Percentiles rank a stretch among this genome's conserved stretches.
Conservation (phyloP, 2,329 filamentous ascomycete genomes). For the Aureobasidium sp. region DNA sequence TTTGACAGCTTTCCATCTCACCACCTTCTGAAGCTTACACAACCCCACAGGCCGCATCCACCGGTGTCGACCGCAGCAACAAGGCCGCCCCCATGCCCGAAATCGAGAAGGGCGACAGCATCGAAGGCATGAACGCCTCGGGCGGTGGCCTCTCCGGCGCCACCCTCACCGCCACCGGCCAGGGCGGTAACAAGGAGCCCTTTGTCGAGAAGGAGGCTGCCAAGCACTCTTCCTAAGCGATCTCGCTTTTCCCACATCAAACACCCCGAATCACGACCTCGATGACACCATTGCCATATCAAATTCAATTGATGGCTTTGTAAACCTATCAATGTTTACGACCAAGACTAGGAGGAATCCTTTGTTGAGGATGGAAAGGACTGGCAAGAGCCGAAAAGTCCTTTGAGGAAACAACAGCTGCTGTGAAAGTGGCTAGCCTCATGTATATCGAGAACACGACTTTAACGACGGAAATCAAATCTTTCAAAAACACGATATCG, state of each 20-base stretch:
- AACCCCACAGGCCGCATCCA: conserved; percentile 16
- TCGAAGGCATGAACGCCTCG: conserved; percentile 31
- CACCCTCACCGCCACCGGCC: conserved; percentile 60
- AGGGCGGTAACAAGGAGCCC: conserved; percentile 77
- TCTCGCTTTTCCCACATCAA: not conserved
- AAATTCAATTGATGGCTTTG: not conserved
- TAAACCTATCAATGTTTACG: not conserved
- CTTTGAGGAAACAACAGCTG: not conserved
- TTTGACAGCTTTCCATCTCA: not conserved
- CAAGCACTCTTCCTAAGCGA: conserved; percentile 32
- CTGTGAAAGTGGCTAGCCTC: not conserved
- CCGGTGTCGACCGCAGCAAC: conserved; percentile 31
- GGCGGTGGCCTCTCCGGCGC: conserved; percentile 45
- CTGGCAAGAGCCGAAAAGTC: not conserved
- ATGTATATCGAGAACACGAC: conserved; percentile 4
- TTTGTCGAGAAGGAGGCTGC: conserved; percentile 75
- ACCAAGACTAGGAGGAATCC: not conserved
- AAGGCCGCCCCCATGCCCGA: conserved; percentile 35
- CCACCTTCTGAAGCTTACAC: not conserved
- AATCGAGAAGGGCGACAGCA: conserved; percentile 32
- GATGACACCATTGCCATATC: not conserved
- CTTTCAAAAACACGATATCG: not conserved
- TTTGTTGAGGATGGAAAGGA: not conserved
- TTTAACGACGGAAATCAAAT: conserved; percentile 1
- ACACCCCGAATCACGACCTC: not conserved